Evolutionary conservation across 2,329 filamentous ascomycete species (phyloP).

Genomic region (Clarireedia paspali): DNA sequence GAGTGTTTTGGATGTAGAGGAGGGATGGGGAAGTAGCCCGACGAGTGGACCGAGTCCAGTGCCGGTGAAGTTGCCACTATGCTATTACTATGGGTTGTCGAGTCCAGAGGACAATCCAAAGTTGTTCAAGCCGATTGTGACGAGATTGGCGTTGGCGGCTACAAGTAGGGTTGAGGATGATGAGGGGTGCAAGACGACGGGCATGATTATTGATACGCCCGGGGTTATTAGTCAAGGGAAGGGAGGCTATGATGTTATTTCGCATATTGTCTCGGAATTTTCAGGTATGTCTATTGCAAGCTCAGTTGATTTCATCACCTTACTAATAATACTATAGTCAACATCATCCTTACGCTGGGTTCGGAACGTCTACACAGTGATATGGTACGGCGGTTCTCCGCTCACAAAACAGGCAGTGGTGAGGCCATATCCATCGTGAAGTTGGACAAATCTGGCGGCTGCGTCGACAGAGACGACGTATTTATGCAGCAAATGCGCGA

Average conservation of each 20-base stretch:
- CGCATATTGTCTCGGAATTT: constrained; percentile 68
- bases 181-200: constrained; percentile 58
- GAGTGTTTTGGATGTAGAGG: constrained; percentile 79
- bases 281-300: constrained; percentile 37
- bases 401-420: constrained; percentile 46
- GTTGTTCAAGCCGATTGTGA: constrained; percentile 67
- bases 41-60: constrained; percentile 83
- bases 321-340: constrained; percentile 42
- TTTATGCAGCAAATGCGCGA: constrained; percentile 71
- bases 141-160: constrained; percentile 70
- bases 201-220: constrained; percentile 80
- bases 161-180: constrained; percentile 74
- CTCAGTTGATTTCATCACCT: background rate
- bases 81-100: constrained; percentile 77
- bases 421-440: constrained; percentile 69
- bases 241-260: constrained; percentile 66
- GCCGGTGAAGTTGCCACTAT: constrained; percentile 85
- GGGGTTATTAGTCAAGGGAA: constrained; percentile 59
- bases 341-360: constrained; percentile 74
- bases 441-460: constrained; percentile 79
- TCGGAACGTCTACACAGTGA: constrained; percentile 70
- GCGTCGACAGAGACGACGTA: constrained; percentile 63
- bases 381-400: constrained; percentile 60
- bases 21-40: constrained; percentile 83
- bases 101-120: constrained; percentile 64